These are phyloP conservation scores for Salvia splendens DNA, from an alignment of 257 asterid species.

Conservation along the genomic window DNA sequence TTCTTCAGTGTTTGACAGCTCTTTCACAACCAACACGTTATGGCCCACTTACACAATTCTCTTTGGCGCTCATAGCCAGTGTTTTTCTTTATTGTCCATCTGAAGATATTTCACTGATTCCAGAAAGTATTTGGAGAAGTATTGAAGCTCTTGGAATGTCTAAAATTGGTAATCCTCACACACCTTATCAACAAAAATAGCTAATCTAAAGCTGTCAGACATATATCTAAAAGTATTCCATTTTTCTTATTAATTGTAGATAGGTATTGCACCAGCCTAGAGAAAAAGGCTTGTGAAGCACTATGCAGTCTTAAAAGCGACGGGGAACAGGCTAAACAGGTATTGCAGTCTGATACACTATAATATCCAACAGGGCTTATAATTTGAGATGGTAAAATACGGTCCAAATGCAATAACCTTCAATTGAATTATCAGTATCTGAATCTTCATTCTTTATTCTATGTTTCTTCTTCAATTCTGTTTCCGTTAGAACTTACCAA, in stretches of 20 bases:
- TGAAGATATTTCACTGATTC: slow-evolving; percentile 81
- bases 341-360: slow-evolving; percentile 32
- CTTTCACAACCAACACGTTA: slow-evolving; percentile 62
- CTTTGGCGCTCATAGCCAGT: slow-evolving; percentile 77
- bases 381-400: neutral
- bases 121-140: slow-evolving; percentile 80
- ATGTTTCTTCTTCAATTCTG: slow-evolving; percentile 5
- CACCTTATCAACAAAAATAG: slow-evolving; percentile 27
- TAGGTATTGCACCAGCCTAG: slow-evolving; percentile 56
- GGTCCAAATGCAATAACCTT: slow-evolving; percentile 7
- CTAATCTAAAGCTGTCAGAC: neutral
- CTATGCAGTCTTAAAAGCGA: slow-evolving; percentile 67
- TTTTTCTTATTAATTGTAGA: slow-evolving; percentile 49
- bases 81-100: slow-evolving; percentile 76
- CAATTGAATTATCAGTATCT: slow-evolving; percentile 3
- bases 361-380: slow-evolving; percentile 3
- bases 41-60: slow-evolving; percentile 70
- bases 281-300: slow-evolving; percentile 80
- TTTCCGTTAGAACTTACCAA: slow-evolving; percentile 11
- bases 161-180: slow-evolving; percentile 53
- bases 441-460: slow-evolving; percentile 1
- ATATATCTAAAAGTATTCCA: slow-evolving; percentile 14
- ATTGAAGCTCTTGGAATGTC: slow-evolving; percentile 74
- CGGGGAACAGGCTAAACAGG: slow-evolving; percentile 87
- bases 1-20: slow-evolving; percentile 68